A percentile compares a stretch with the other conserved stretches of the same genome.
Evolutionary conservation across 345 rosid species (phyloP).

Genomic region (Turritis glabra): DNA sequence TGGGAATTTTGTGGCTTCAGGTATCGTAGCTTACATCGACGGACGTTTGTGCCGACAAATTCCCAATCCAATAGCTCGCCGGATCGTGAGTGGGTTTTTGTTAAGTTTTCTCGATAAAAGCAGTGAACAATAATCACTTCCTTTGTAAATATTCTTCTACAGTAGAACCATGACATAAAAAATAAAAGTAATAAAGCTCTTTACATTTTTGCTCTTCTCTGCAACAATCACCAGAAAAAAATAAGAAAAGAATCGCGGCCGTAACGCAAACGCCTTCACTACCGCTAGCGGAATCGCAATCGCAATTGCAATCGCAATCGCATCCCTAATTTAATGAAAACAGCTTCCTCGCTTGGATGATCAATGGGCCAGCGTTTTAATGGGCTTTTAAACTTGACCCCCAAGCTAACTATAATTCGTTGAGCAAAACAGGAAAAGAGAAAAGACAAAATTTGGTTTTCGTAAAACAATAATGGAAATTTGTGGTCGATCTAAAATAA

Average conservation of each 20-base stretch:
- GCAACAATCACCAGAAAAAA: background rate
- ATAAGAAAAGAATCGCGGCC: too few relatives aligned
- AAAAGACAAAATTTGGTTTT: too few relatives aligned
- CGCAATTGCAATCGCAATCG: too few relatives aligned
- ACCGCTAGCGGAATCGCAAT: too few relatives aligned
- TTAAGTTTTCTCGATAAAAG: conserved; percentile 72
- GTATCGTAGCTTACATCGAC: conserved; percentile 79
- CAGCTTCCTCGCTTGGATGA: too few relatives aligned
- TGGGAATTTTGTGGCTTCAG: conserved; percentile 65
- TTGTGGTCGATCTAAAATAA: background rate
- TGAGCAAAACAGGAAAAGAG: too few relatives aligned
- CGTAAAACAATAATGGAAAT: too few relatives aligned
- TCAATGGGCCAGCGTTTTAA: background rate
- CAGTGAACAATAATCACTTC: conserved; percentile 34
- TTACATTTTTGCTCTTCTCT: background rate
- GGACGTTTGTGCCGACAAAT: conserved; percentile 86
- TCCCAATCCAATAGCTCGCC: conserved; percentile 84
- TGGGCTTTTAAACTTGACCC: conserved; percentile 10
- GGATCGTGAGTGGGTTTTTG: conserved; percentile 88
- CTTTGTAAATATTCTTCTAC: background rate
- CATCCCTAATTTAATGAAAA: too few relatives aligned
- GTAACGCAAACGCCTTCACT: too few relatives aligned
- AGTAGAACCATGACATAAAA: background rate
- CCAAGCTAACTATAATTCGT: background rate
- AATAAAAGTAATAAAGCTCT: background rate